Evolutionary conservation across 345 rosid genomes (phyloP).

Genomic region (Moricandia moricandioides): DNA sequence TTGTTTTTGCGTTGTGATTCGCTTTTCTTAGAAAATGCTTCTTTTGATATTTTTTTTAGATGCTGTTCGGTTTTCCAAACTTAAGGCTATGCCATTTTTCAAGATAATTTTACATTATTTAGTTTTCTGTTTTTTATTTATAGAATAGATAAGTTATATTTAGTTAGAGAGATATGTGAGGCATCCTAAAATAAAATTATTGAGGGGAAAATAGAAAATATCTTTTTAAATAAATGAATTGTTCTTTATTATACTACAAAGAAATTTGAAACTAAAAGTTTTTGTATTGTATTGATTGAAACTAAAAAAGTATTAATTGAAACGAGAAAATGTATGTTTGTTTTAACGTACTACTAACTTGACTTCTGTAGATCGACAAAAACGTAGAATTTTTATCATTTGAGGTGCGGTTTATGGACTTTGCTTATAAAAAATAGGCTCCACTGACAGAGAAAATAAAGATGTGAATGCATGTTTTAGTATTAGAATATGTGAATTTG

Average conservation of each 20-base stretch:
- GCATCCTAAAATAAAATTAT: not conserved
- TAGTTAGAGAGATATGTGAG: slow-evolving; percentile 18
- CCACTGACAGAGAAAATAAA: not conserved
- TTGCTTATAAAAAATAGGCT: not conserved
- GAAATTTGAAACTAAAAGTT: not conserved
- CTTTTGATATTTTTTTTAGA: not conserved
- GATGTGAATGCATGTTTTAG: not conserved
- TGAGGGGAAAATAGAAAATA: not conserved
- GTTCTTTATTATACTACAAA: not conserved
- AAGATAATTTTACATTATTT: not conserved
- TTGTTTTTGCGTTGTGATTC: slow-evolving; percentile 19
- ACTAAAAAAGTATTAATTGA: not conserved
- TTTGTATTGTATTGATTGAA: not conserved
- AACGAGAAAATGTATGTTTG: not conserved
- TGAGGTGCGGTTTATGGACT: not conserved
- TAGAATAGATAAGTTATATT: slow-evolving; percentile 29
- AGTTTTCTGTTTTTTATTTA: not conserved
- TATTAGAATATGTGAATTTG: not conserved
- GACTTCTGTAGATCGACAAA: not conserved
- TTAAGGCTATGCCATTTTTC: slow-evolving; percentile 15
- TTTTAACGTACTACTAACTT: not conserved
- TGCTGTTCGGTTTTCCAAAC: slow-evolving; percentile 27
- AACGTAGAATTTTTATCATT: not conserved
- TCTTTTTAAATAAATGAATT: not conserved
- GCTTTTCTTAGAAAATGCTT: slow-evolving; percentile 24